Conservation (phyloP, 805 yeast species). For the Saccharomyces jurei region DNA sequence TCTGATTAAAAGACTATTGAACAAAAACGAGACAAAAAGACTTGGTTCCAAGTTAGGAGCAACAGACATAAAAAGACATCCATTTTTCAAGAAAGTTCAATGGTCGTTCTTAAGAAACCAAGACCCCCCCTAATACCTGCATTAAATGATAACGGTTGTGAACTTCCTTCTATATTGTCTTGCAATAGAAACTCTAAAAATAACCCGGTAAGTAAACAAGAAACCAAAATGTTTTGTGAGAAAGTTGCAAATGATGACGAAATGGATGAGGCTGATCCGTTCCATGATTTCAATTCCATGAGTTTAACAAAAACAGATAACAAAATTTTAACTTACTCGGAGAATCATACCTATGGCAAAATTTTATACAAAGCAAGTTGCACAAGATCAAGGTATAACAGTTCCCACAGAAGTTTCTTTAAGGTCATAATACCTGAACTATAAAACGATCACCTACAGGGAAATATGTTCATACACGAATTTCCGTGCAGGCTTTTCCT, state of each 20-base stretch:
- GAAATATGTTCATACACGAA: neutral
- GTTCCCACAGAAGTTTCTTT: conserved; percentile 29
- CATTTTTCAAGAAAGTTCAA: conserved; percentile 82
- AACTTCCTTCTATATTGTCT: conserved; percentile 35
- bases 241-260: conserved; percentile 30
- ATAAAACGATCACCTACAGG: neutral
- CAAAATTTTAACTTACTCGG: conserved; percentile 42
- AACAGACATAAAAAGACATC: conserved; percentile 83
- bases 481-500: neutral
- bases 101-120: conserved; percentile 94
- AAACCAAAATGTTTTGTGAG: conserved; percentile 28
- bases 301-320: conserved; percentile 70
- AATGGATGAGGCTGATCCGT: conserved; percentile 56
- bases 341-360: conserved; percentile 35
- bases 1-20: conserved; percentile 69
- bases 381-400: conserved; percentile 34
- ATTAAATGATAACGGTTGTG: conserved; percentile 45
- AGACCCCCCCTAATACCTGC: conserved; percentile 95
- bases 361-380: conserved; percentile 34
- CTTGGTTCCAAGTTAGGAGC: conserved; percentile 93
- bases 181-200: conserved; percentile 19
- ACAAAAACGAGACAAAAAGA: conserved; percentile 82
- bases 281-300: conserved; percentile 76
- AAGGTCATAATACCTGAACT: conserved; percentile 5
- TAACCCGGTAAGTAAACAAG: conserved; percentile 19